These are phyloP conservation scores for Pholiota molesta DNA, from an alignment of 768 basidiomycete species.

Conservation along the genomic window DNA sequence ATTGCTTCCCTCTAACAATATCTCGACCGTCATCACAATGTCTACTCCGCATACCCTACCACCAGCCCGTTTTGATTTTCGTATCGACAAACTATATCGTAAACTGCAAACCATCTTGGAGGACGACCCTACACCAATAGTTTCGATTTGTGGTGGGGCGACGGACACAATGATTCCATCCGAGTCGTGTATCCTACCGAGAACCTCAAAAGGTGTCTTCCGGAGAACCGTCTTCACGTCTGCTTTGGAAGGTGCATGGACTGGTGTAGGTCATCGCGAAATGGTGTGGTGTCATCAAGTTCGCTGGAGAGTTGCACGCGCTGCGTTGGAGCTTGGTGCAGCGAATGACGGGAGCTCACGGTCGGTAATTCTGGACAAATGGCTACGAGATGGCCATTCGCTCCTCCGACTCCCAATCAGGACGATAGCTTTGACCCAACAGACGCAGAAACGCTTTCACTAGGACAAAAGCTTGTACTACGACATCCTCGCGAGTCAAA, in stretches of 20 bases:
- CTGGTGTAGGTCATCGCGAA: constrained; percentile 92
- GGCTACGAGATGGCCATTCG: constrained; percentile 67
- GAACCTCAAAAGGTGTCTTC: constrained; percentile 32
- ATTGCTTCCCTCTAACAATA: constrained; percentile 65
- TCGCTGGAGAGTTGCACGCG: constrained; percentile 83
- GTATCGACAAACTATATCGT: constrained; percentile 76
- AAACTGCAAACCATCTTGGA: constrained; percentile 42
- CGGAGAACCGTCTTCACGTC: constrained; percentile 80
- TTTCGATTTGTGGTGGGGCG: constrained; percentile 91
- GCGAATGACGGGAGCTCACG: constrained; percentile 29
- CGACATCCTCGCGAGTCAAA: constrained; percentile 42
- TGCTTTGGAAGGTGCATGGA: constrained; percentile 89
- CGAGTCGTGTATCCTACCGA: constrained; percentile 77
- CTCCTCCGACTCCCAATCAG: constrained; percentile 30
- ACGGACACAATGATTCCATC: constrained; percentile 92
- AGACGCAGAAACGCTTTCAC: constrained; percentile 39
- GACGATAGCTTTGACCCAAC: constrained; percentile 23
- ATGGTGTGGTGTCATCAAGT: constrained; percentile 99
- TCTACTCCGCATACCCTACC: constrained; percentile 90
- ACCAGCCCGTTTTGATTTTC: constrained; percentile 84
- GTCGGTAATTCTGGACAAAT: constrained; percentile 53
- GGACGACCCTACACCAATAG: constrained; percentile 59
- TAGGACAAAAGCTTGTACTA: constrained; percentile 42
- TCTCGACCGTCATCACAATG: constrained; percentile 91
- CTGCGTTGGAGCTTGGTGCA: constrained; percentile 69